Evolutionary conservation across 192 early-diverging fungal species (phyloP).

Genomic region (Rhizoclosmatium sp.): DNA sequence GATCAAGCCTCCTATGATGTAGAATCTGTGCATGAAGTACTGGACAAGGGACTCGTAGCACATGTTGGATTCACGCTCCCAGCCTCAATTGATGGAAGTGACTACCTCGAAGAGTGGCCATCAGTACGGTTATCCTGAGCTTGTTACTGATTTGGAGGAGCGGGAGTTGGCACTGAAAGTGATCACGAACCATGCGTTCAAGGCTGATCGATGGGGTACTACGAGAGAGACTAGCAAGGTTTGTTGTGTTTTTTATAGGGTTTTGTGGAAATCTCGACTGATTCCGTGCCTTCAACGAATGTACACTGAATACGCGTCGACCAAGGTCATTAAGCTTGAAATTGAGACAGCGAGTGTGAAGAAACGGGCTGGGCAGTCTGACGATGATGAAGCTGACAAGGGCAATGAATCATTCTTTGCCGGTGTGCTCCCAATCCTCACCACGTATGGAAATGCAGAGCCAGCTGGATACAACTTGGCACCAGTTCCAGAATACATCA

Average conservation of each 20-base stretch:
- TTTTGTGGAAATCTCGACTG: neutral
- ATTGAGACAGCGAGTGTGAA: conserved; percentile 43
- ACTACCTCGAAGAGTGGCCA: conserved; percentile 52
- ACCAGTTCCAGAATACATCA: conserved; percentile 29
- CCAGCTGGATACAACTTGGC: conserved; percentile 15
- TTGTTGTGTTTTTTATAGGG: neutral
- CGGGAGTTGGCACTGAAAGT: conserved; percentile 47
- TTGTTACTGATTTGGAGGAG: conserved; percentile 50
- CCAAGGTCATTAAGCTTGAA: conserved; percentile 33
- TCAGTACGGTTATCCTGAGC: conserved; percentile 54
- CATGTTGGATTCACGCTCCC: conserved; percentile 60
- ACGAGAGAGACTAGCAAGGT: conserved; percentile 31
- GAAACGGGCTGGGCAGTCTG: conserved; percentile 13
- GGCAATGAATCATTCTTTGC: conserved; percentile 23
- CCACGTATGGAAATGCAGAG: conserved; percentile 12
- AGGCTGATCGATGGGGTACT: conserved; percentile 56
- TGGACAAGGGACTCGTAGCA: conserved; percentile 56
- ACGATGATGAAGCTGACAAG: conserved; percentile 37
- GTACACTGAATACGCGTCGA: conserved; percentile 24
- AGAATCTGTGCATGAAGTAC: conserved; percentile 43
- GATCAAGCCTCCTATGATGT: conserved; percentile 55
- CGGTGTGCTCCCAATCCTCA: conserved; percentile 35
- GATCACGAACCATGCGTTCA: conserved; percentile 59
- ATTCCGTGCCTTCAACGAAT: neutral
- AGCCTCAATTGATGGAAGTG: neutral